These are phyloP conservation scores for Zygoascus flipseniorum DNA, from an alignment of 805 yeast species.

Conservation along the genomic window DNA sequence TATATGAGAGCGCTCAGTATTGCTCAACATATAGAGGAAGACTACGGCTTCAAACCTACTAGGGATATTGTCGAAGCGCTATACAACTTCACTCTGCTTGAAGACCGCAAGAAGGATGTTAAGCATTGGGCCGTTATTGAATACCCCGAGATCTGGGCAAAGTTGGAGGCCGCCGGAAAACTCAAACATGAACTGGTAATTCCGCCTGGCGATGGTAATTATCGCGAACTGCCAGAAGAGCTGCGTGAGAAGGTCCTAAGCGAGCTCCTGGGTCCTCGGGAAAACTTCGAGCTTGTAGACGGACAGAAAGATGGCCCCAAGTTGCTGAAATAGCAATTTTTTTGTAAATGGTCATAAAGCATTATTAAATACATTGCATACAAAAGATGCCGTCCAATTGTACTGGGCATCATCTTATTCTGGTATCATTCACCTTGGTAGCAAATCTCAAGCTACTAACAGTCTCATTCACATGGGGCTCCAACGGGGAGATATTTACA, in stretches of 20 bases:
- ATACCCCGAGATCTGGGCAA: slow-evolving; percentile 33
- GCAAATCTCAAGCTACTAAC: slow-evolving; percentile 85
- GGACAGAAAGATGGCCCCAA: background rate
- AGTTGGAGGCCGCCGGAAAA: slow-evolving; percentile 26
- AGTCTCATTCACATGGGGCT: slow-evolving; percentile 61
- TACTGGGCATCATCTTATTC: slow-evolving; percentile 6
- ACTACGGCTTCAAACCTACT: slow-evolving; percentile 19
- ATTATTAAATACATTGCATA: background rate
- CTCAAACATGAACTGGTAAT: slow-evolving; percentile 17
- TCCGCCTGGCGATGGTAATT: slow-evolving; percentile 2
- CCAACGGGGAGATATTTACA: slow-evolving; percentile 72
- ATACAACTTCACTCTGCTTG: slow-evolving; percentile 38
- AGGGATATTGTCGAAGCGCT: slow-evolving; percentile 23
- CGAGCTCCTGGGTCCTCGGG: background rate
- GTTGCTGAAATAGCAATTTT: background rate
- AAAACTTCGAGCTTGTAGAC: background rate
- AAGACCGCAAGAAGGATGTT: slow-evolving; percentile 29
- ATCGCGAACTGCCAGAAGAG: slow-evolving; percentile 1
- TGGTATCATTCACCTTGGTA: slow-evolving; percentile 35
- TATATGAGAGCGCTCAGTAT: slow-evolving; percentile 47
- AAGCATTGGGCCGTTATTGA: slow-evolving; percentile 33
- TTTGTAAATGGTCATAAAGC: background rate
- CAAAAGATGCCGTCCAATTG: background rate
- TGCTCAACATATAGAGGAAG: slow-evolving; percentile 38
- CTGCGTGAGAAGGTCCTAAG: background rate